Conservation (phyloP, 176 grass and related monocot species). For the Oryza nivara region DNA sequence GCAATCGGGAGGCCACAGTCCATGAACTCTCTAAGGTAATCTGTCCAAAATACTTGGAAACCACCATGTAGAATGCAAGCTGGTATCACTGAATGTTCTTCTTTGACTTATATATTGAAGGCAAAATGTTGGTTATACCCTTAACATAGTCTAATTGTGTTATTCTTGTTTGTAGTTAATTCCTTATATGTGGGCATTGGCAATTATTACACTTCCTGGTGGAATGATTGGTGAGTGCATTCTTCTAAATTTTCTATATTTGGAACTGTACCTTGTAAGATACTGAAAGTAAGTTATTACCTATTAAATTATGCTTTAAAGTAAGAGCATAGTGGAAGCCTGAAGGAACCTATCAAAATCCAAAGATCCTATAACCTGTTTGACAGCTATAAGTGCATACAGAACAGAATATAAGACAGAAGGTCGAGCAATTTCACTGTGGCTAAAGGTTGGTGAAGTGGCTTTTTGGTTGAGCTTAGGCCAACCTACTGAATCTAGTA, state of each 20-base stretch:
- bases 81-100: constrained; percentile 20
- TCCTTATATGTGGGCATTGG: constrained; percentile 68
- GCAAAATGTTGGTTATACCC: constrained; percentile 11
- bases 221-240: constrained; percentile 59
- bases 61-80: background rate
- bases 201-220: constrained; percentile 63
- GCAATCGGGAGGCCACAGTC: constrained; percentile 40
- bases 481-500: background rate
- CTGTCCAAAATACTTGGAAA: background rate
- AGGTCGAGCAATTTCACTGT: background rate
- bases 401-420: constrained; percentile 26
- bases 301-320: background rate
- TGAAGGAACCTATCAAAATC: constrained; percentile 6
- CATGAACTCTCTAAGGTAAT: constrained; percentile 51
- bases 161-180: constrained; percentile 49
- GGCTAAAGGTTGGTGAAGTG: constrained; percentile 14
- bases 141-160: constrained; percentile 23
- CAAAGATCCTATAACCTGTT: constrained; percentile 26
- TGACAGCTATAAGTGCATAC: background rate
- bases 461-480: background rate
- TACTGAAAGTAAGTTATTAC: background rate
- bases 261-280: background rate
- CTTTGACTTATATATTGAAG: background rate
- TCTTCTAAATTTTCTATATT: constrained; percentile 22
- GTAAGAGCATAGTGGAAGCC: background rate